A percentile compares a stretch with the other conserved stretches of the same genome.
Evolutionary conservation across 2,329 filamentous ascomycete genomes (phyloP).

Genomic region (Monilinia fructicola): DNA sequence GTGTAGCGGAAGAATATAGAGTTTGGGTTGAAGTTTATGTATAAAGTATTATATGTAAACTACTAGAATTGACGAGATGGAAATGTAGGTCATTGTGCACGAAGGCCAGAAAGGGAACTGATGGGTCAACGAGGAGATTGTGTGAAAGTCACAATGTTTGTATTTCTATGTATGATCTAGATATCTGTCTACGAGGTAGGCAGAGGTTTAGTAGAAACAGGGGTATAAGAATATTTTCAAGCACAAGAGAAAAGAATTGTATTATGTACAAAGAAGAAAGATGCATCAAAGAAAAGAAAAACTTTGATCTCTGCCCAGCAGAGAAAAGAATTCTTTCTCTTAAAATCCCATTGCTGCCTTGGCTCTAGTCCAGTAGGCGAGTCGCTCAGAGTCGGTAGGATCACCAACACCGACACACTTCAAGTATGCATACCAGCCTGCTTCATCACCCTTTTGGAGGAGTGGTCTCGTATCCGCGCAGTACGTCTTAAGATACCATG

Average conservation of each 20-base stretch:
- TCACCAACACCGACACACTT: conserved; percentile 50
- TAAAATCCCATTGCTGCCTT: conserved; percentile 40
- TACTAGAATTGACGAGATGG: too few species aligned
- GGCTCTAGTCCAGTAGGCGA: conserved; percentile 51
- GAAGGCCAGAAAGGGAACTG: too few species aligned
- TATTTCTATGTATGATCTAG: neutral
- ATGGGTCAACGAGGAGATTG: neutral
- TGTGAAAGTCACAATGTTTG: neutral
- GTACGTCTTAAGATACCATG: conserved; percentile 60
- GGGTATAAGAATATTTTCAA: neutral
- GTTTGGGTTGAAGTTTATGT: too few species aligned
- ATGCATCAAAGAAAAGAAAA: neutral
- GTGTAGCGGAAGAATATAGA: too few species aligned
- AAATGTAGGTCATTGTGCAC: too few species aligned
- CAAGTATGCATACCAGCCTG: conserved; percentile 55
- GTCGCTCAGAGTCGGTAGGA: conserved; percentile 45
- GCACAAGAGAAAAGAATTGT: neutral
- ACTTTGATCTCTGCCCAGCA: neutral
- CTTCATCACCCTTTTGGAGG: conserved; percentile 46
- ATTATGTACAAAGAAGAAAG: neutral
- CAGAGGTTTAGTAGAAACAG: too few species aligned
- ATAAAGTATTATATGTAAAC: too few species aligned
- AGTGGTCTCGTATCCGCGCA: conserved; percentile 49
- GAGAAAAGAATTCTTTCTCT: neutral
- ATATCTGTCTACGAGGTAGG: too few species aligned